Conservation (phyloP, 2,329 filamentous ascomycete species). For the Trichoderma guizhouense region DNA sequence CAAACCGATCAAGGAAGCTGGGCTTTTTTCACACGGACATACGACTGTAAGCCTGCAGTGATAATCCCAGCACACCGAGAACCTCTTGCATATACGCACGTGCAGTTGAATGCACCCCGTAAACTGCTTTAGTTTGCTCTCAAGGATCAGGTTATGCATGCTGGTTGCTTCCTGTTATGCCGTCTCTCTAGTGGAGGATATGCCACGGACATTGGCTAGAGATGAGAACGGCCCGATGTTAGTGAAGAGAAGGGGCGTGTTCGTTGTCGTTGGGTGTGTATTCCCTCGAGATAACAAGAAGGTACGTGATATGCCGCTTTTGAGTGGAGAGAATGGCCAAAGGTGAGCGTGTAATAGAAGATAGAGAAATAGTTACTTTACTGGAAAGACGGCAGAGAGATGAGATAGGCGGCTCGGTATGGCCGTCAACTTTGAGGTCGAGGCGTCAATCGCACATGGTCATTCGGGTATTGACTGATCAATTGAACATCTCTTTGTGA, state of each 20-base stretch:
- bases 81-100: background rate
- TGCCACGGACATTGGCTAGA: background rate
- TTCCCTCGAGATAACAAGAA: background rate
- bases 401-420: background rate
- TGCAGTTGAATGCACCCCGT: background rate
- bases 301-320: background rate
- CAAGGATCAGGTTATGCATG: background rate
- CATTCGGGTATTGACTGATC: background rate
- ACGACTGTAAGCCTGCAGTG: background rate
- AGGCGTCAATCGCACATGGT: background rate
- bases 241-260: background rate
- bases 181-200: background rate
- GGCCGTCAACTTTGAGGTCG: background rate
- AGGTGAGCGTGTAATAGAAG: background rate
- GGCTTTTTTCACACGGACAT: background rate
- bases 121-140: background rate
- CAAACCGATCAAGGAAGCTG: background rate
- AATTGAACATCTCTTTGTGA: background rate
- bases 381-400: background rate
- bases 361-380: background rate
- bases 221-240: background rate
- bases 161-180: background rate
- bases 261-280: background rate
- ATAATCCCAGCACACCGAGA: background rate
- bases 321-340: background rate